Percentiles rank a stretch among this genome's conserved stretches.
Evolutionary conservation across 441 rosid genomes (phyloP).

Genomic region (Populus hybrid): DNA sequence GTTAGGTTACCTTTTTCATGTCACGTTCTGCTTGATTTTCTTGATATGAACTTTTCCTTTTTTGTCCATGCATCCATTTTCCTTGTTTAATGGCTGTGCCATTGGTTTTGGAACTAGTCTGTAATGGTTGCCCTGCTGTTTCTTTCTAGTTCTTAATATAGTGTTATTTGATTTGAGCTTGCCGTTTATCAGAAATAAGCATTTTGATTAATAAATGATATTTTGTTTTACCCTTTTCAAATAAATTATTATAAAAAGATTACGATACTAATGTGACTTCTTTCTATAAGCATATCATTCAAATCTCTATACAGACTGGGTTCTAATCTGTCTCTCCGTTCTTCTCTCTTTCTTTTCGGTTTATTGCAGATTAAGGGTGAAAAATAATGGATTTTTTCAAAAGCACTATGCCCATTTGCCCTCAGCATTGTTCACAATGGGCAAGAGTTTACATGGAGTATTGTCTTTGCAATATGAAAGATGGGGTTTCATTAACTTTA

Average conservation of each 20-base stretch:
- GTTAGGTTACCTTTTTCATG: neutral
- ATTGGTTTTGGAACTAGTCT: neutral
- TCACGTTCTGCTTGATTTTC: neutral
- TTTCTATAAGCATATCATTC: neutral
- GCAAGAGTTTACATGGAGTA: conserved; percentile 35
- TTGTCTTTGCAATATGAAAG: conserved; percentile 55
- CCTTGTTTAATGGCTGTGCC: neutral
- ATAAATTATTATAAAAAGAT: neutral
- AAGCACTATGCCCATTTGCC: conserved; percentile 26
- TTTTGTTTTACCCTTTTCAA: neutral
- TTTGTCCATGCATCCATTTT: neutral
- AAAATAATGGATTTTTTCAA: conserved; percentile 21
- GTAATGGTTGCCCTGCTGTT: neutral
- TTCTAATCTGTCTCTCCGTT: neutral
- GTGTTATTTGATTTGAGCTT: neutral
- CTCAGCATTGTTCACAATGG: conserved; percentile 45
- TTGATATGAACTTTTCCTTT: neutral
- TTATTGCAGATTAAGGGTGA: conserved; percentile 1
- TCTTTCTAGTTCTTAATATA: neutral
- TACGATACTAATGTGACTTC: neutral
- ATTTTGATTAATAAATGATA: neutral
- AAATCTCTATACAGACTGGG: neutral
- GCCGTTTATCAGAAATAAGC: neutral
- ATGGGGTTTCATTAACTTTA: conserved; percentile 48
- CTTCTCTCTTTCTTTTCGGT: neutral